Evolutionary conservation across 352 stramenopile genomes (phyloP), one percentile per base, ranked within the genome.

Genomic region (Globisporangium parvum): DNA sequence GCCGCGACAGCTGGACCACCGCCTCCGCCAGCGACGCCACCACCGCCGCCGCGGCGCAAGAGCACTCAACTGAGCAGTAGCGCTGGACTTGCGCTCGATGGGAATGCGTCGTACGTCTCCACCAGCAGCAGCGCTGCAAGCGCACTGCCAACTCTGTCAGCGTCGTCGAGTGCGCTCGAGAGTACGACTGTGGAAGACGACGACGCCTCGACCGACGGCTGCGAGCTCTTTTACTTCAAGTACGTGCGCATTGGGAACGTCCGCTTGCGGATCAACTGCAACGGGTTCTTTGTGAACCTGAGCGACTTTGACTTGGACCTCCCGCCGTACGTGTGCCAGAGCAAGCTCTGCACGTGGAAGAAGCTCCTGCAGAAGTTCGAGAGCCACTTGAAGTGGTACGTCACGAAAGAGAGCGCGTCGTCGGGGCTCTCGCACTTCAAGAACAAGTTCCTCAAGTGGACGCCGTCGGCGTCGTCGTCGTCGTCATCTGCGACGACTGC

Each of bases 161-260:
- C 41, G 14, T 14, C 45, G 23, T 18, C 35, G 21, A 67, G 53
- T 44, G 47, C 41, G 26, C 57, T 48, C 1, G 57, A 46, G 37
- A 28, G 9, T 33, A 60, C n/a, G n/a, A 63, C 53, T 39, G 55
- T 31, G 4, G 80, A 91, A 14, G 79, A 90, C 10, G 75, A 73
- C 23, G 74, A 87, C 28, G 62, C 75, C 6, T 71, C 70, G 0
- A 57, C 66, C 4, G 79, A 89, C 26, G 71, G 77, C 18, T 79
- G 74, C 47, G 84, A 94, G 40, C 55, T 92, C 6, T 92, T 91
- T 58, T 94, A 89, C 66, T 88, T 94, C 51, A 91, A 92, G 55
- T 94, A 94, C 52, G 75, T 92, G 2, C 67, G 81, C 31, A 77
- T 94, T 26, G 84, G 84, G 10, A 91, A 91, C 60, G 69, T 94